Conservation (phyloP, 2,329 filamentous ascomycete genomes). For the Neofusicoccum kwambonambiense region DNA sequence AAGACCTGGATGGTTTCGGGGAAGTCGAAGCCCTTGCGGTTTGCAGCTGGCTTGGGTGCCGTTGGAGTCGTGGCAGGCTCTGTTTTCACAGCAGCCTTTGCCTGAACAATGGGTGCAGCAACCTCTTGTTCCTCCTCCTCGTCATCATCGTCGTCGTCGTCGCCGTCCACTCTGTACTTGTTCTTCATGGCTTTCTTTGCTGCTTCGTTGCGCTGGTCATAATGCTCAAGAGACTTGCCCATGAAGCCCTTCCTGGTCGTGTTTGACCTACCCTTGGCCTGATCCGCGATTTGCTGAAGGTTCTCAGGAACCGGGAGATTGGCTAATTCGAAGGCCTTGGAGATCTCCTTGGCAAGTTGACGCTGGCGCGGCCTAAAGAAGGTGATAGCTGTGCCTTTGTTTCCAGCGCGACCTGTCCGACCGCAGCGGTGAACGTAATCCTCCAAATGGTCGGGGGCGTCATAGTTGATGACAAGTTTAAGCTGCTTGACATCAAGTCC, state of each 20-base stretch:
- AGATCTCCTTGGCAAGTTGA: slow-evolving; percentile 82
- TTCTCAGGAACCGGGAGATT: slow-evolving; percentile 76
- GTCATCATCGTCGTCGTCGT: slow-evolving; percentile 69
- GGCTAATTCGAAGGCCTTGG: slow-evolving; percentile 89
- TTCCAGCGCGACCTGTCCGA: slow-evolving; percentile 89
- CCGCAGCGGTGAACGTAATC: slow-evolving; percentile 96
- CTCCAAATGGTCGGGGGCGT: slow-evolving; percentile 89
- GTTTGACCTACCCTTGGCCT: slow-evolving; percentile 90
- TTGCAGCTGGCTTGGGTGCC: slow-evolving; percentile 22
- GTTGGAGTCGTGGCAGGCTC: slow-evolving; percentile 20
- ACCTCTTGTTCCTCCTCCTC: slow-evolving; percentile 68
- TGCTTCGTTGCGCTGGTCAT: slow-evolving; percentile 87
- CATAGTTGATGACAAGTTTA: slow-evolving; percentile 93
- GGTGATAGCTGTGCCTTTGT: slow-evolving; percentile 91
- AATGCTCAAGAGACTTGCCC: slow-evolving; percentile 86
- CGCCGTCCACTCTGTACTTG: slow-evolving; percentile 55
- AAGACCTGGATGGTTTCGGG: slow-evolving; percentile 72
- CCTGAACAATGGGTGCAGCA: slow-evolving; percentile 56
- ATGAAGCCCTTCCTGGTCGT: slow-evolving; percentile 82
- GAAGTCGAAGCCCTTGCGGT: slow-evolving; percentile 43
- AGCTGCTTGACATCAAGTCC: slow-evolving; percentile 95
- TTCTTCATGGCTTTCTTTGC: slow-evolving; percentile 83
- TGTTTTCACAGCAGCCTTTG: slow-evolving; percentile 52
- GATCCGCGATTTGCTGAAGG: slow-evolving; percentile 62
- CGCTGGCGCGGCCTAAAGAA: slow-evolving; percentile 92